These are phyloP conservation scores for Apiospora arundinis DNA, from an alignment of 2,329 filamentous ascomycete species.

Conservation along the genomic window DNA sequence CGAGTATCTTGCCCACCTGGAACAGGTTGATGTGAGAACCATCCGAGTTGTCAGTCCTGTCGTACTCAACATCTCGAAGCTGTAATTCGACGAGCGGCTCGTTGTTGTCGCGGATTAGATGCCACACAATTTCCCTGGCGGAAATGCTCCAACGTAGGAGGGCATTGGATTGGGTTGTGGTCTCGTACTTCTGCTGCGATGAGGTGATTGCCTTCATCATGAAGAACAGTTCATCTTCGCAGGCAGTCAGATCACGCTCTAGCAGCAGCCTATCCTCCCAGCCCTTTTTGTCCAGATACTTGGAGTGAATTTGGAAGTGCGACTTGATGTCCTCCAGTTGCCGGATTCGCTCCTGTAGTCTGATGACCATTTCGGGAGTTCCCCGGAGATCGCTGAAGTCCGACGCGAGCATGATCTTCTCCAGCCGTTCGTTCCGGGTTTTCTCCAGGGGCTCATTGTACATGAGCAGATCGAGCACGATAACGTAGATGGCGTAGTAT, in stretches of 20 bases:
- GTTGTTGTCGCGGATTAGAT: slow-evolving; percentile 85
- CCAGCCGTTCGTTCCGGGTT: slow-evolving; percentile 90
- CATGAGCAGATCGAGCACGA: slow-evolving; percentile 92
- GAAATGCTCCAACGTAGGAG: slow-evolving; percentile 91
- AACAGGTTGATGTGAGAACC: slow-evolving; percentile 94
- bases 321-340: slow-evolving; percentile 96
- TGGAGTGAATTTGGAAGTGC: slow-evolving; percentile 92
- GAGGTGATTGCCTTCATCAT: slow-evolving; percentile 99
- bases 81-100: slow-evolving; percentile 93
- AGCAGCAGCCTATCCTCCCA: slow-evolving; percentile 92
- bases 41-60: slow-evolving; percentile 95
- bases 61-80: slow-evolving; percentile 87
- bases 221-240: slow-evolving; percentile 98
- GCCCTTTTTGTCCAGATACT: slow-evolving; percentile 83
- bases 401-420: slow-evolving; percentile 98
- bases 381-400: slow-evolving; percentile 97
- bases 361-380: slow-evolving; percentile 89
- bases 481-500: slow-evolving; percentile 98
- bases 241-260: slow-evolving; percentile 85
- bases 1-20: slow-evolving; percentile 85
- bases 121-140: slow-evolving; percentile 97
- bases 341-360: slow-evolving; percentile 88
- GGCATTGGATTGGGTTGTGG: slow-evolving; percentile 74
- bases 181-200: slow-evolving; percentile 85
- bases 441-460: slow-evolving; percentile 98